Evolutionary conservation across 1,284 basidiomycete genomes (phyloP).

Genomic region (Tetrapyrgos nigripes): DNA sequence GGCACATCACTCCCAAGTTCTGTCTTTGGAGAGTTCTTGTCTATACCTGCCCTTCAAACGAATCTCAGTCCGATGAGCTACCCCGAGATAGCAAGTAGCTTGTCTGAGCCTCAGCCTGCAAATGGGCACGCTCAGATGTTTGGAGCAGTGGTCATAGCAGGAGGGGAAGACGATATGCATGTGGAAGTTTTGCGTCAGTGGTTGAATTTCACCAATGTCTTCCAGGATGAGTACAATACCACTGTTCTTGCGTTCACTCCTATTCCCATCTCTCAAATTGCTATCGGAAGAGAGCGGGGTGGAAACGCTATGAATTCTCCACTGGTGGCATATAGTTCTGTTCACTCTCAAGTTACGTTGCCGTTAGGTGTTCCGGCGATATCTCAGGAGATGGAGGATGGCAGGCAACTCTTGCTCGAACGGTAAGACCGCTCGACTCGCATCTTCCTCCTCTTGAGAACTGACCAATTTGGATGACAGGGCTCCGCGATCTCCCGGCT

Average conservation of each 20-base stretch:
- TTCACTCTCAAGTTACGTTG: slow-evolving; percentile 13
- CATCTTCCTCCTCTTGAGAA: background rate
- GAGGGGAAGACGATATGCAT: slow-evolving; percentile 28
- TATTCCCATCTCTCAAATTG: slow-evolving; percentile 15
- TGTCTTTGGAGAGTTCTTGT: slow-evolving; percentile 44
- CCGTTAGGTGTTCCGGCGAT: background rate
- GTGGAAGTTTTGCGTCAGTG: slow-evolving; percentile 2
- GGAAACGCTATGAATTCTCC: slow-evolving; percentile 18
- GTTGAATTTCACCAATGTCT: slow-evolving; percentile 3
- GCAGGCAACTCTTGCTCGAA: background rate
- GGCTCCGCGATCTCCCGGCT: slow-evolving; percentile 36
- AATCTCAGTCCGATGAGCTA: slow-evolving; percentile 38
- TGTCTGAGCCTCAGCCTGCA: background rate
- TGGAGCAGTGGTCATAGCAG: slow-evolving; percentile 37
- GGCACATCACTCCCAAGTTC: slow-evolving; percentile 36
- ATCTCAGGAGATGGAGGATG: background rate
- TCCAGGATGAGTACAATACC: background rate
- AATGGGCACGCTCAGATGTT: slow-evolving; percentile 39
- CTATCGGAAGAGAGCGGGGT: slow-evolving; percentile 13
- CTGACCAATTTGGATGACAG: slow-evolving; percentile 23
- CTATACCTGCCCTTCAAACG: slow-evolving; percentile 38
- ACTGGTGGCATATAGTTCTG: slow-evolving; percentile 18
- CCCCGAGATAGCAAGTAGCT: slow-evolving; percentile 27
- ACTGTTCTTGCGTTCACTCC: slow-evolving; percentile 17
- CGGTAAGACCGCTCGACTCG: slow-evolving; percentile 1